phyloP scores from a whole-genome alignment of 2,329 filamentous ascomycete genomes.

The Xylariaceae sp. region DNA sequence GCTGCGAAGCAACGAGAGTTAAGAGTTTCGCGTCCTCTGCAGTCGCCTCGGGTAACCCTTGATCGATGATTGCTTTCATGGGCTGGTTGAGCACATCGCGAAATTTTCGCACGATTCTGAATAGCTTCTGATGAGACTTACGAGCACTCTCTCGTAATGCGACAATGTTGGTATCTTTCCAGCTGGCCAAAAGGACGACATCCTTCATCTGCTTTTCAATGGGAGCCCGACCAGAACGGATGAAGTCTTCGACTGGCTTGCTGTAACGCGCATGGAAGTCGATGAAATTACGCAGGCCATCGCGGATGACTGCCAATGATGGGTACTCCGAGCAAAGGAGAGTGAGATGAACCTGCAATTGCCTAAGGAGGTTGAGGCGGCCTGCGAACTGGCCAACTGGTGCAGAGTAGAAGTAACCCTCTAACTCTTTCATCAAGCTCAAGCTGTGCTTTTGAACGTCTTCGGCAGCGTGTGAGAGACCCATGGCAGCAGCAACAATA shows the following conservation, averaged over 20 bases:
- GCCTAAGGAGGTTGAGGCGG: slow-evolving; percentile 65
- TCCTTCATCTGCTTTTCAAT: slow-evolving; percentile 94
- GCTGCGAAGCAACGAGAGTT: slow-evolving; percentile 23
- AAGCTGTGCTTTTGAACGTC: slow-evolving; percentile 60
- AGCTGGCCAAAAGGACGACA: slow-evolving; percentile 87
- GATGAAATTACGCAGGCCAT: slow-evolving; percentile 71
- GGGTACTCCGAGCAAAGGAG: slow-evolving; percentile 57
- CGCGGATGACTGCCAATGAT: slow-evolving; percentile 51
- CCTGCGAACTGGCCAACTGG: slow-evolving; percentile 75
- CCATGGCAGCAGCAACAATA: slow-evolving; percentile 69
- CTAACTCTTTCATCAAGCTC: slow-evolving; percentile 68
- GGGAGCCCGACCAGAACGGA: slow-evolving; percentile 61
- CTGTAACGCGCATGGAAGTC: slow-evolving; percentile 69
- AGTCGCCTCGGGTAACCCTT: slow-evolving; percentile 52
- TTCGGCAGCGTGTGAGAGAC: slow-evolving; percentile 53
- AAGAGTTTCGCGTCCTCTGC: slow-evolving; percentile 9
- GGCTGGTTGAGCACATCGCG: slow-evolving; percentile 71
- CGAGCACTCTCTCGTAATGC: slow-evolving; percentile 83
- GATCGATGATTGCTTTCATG: slow-evolving; percentile 58
- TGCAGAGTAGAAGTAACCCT: slow-evolving; percentile 72
- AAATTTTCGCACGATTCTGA: slow-evolving; percentile 88
- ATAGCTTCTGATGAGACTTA: slow-evolving; percentile 85
- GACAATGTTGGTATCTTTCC: slow-evolving; percentile 96
- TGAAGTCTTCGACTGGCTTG: slow-evolving; percentile 55
- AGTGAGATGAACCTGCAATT: slow-evolving; percentile 60